Percentiles rank a stretch among this genome's conserved stretches.
Evolutionary conservation across 768 basidiomycete species (phyloP).

Genomic region (Psilocybe cyanescens): DNA sequence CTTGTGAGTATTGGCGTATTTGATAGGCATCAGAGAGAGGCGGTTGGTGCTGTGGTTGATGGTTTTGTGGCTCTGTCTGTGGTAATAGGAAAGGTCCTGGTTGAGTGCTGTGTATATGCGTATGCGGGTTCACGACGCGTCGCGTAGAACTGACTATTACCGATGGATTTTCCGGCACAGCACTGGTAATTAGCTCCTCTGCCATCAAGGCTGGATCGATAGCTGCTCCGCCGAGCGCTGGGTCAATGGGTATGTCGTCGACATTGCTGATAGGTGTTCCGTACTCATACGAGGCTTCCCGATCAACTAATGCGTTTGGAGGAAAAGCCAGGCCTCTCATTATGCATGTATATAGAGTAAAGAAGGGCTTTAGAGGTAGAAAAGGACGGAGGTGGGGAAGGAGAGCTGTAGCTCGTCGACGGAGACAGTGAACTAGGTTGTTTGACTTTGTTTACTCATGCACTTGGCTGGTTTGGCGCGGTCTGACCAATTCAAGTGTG

Average conservation of each 20-base stretch:
- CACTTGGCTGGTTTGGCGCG: constrained; percentile 20
- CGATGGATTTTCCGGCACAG: constrained; percentile 41
- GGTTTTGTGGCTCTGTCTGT: constrained; percentile 30
- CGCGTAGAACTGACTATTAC: constrained; percentile 47
- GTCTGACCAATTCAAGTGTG: constrained; percentile 20
- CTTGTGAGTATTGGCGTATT: constrained; percentile 64
- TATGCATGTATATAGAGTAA: constrained; percentile 27
- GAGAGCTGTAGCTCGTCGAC: constrained; percentile 37
- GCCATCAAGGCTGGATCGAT: constrained; percentile 57
- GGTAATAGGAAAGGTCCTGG: constrained; percentile 26
- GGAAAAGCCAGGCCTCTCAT: constrained; percentile 73
- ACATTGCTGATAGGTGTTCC: constrained; percentile 60
- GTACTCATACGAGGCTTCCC: constrained; percentile 61
- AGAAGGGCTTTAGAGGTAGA: constrained; percentile 10
- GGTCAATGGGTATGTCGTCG: constrained; percentile 83
- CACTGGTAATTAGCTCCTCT: constrained; percentile 25
- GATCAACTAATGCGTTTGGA: constrained; percentile 47
- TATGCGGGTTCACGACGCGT: constrained; percentile 61
- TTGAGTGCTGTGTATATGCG: constrained; percentile 24
- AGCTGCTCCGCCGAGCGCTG: constrained; percentile 57
- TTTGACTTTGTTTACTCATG: constrained; percentile 40
- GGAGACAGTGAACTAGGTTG: constrained; percentile 44
- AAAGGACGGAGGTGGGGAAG: constrained; percentile 18
- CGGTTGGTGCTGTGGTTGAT: constrained; percentile 27
- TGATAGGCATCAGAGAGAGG: constrained; percentile 33